Conservation (phyloP, 2,329 filamentous ascomycete genomes). For the Hypomyces perniciosus region DNA sequence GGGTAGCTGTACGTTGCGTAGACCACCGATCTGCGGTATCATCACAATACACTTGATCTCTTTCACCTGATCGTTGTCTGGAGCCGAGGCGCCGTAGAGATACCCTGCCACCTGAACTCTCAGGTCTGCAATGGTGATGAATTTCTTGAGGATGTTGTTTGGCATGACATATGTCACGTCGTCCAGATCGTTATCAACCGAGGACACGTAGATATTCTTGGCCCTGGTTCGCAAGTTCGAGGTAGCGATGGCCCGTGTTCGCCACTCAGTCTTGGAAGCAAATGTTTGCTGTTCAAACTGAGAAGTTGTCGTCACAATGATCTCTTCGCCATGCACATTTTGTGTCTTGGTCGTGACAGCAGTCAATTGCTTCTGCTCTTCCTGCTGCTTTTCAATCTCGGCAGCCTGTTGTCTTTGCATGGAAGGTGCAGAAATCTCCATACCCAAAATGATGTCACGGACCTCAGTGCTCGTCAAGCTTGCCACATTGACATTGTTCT, state of each 20-base stretch:
- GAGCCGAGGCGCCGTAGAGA: conserved; percentile 85
- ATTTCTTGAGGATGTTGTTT: conserved; percentile 96
- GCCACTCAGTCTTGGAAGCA: conserved; percentile 98
- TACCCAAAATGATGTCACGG: conserved; percentile 95
- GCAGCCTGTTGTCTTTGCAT: conserved; percentile 98
- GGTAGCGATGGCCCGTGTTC: conserved; percentile 91
- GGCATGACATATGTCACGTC: conserved; percentile 97
- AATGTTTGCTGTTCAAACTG: conserved; percentile 98
- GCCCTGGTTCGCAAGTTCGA: conserved; percentile 88
- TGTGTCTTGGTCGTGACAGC: conserved; percentile 98
- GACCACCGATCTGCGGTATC: conserved; percentile 92
- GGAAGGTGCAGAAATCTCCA: conserved; percentile 97
- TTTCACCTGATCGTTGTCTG: conserved; percentile 94
- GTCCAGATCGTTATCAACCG: conserved; percentile 85
- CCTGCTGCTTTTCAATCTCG: conserved; percentile 97
- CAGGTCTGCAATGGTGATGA: conserved; percentile 95
- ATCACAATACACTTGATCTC: conserved; percentile 96
- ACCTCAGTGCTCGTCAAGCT: conserved; percentile 96
- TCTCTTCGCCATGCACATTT: conserved; percentile 94
- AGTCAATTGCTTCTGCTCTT: conserved; percentile 93
- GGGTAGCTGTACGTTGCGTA: conserved; percentile 85
- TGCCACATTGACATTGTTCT: conserved; percentile 99
- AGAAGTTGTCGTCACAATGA: conserved; percentile 96
- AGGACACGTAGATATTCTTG: conserved; percentile 98
- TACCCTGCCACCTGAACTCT: conserved; percentile 95